Conservation (phyloP, 371 early-diverging fungal genomes). For the Rhizomucor pusillus region DNA sequence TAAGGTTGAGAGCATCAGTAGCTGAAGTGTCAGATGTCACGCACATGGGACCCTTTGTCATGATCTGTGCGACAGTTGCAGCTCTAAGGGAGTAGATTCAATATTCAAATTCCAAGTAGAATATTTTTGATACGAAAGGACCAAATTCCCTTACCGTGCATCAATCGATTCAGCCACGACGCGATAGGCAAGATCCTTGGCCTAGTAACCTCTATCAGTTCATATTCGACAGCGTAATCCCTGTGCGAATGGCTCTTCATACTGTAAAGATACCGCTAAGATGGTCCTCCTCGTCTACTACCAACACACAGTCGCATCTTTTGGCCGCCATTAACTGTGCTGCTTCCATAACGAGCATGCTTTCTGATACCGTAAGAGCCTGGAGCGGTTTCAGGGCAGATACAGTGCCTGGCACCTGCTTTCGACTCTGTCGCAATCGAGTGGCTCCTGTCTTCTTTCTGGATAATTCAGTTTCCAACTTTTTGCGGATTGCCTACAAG, state of each 20-base stretch:
- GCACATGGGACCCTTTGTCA: constrained; percentile 90
- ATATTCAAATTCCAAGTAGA: too few relatives aligned
- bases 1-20: constrained; percentile 92
- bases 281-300: constrained; percentile 88
- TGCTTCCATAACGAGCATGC: constrained; percentile 86
- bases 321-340: constrained; percentile 98
- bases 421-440: constrained; percentile 27
- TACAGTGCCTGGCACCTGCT: constrained; percentile 77
- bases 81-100: constrained; percentile 22
- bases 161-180: constrained; percentile 48
- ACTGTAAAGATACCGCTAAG: constrained; percentile 93
- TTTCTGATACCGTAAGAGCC: constrained; percentile 88
- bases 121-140: neutral
- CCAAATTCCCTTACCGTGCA: constrained; percentile 35
- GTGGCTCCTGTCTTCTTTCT: constrained; percentile 55
- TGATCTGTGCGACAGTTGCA: constrained; percentile 83
- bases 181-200: constrained; percentile 50
- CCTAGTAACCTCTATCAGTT: constrained; percentile 16
- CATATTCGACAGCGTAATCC: neutral
- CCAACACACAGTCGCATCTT: constrained; percentile 91
- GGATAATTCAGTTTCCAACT: constrained; percentile 69
- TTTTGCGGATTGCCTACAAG: constrained; percentile 58
- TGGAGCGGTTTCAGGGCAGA: constrained; percentile 83
- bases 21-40: constrained; percentile 78
- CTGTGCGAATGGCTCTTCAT: constrained; percentile 4